These are phyloP conservation scores for Pulicaria dysenterica DNA, from an alignment of 129 eudicot species.

Conservation along the genomic window DNA sequence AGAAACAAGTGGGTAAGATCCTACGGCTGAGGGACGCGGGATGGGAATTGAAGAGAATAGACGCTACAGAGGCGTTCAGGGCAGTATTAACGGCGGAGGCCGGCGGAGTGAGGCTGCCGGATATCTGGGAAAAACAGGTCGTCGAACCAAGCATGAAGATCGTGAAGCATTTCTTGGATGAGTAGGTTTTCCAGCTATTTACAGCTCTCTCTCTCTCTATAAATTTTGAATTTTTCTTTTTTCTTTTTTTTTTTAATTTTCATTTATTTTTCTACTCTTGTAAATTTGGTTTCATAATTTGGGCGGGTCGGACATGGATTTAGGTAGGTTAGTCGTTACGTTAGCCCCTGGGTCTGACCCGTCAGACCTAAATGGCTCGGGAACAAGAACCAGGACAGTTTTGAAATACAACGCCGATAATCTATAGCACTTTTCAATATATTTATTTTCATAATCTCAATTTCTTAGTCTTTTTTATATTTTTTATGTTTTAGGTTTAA, in stretches of 20 bases:
- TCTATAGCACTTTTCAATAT: not conserved
- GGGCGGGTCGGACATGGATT: constrained; percentile 24
- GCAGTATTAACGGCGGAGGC: constrained; percentile 48
- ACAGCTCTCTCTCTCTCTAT: constrained; percentile 40
- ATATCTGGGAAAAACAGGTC: constrained; percentile 74
- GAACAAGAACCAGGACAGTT: constrained; percentile 24
- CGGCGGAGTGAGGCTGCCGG: constrained; percentile 38
- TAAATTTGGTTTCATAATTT: constrained; percentile 26
- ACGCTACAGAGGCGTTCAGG: constrained; percentile 76
- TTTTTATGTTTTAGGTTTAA: not conserved
- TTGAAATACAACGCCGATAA: constrained; percentile 35
- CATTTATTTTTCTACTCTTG: constrained; percentile 18
- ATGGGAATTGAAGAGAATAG: constrained; percentile 68
- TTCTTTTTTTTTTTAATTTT: constrained; percentile 10
- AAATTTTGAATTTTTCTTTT: constrained; percentile 12
- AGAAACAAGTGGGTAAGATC: constrained; percentile 75
- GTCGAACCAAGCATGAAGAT: constrained; percentile 88
- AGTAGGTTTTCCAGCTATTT: constrained; percentile 90
- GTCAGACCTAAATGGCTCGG: constrained; percentile 15
- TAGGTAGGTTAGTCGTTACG: constrained; percentile 17
- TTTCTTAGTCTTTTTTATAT: too few relatives aligned
- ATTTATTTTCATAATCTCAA: not conserved
- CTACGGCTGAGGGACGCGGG: constrained; percentile 73
- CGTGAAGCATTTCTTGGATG: constrained; percentile 83
- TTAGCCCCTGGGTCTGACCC: constrained; percentile 28